Conservation (phyloP, 768 basidiomycete species). For the Cystobasidium onofrii region DNA sequence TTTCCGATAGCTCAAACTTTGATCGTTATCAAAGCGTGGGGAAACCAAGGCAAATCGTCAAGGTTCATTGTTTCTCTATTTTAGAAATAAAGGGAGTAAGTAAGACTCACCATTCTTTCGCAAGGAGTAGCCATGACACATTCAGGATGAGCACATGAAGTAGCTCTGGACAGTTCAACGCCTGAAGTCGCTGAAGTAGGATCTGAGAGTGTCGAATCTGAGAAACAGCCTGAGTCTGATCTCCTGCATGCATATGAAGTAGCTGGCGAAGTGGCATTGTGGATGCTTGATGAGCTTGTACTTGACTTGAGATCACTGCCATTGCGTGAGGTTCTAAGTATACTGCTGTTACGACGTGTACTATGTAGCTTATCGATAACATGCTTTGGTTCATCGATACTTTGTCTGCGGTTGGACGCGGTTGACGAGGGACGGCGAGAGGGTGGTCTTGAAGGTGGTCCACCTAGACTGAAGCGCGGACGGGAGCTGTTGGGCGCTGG, state of each 20-base stretch:
- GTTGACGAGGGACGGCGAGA: background rate
- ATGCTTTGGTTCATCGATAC: too few species aligned
- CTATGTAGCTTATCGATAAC: too few species aligned
- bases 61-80: too few species aligned
- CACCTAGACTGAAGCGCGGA: background rate
- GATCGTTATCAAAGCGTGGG: too few species aligned
- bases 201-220: background rate
- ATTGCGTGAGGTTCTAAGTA: too few species aligned
- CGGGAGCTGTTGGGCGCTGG: background rate
- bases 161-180: background rate
- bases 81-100: too few species aligned
- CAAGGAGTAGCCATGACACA: constrained; percentile 1
- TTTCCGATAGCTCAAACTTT: background rate
- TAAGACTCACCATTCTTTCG: background rate
- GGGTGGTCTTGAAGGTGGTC: background rate
- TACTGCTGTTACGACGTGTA: too few species aligned
- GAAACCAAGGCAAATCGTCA: too few species aligned
- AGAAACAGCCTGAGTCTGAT: background rate
- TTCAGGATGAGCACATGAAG: background rate
- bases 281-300: background rate
- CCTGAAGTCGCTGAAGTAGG: background rate
- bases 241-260: background rate
- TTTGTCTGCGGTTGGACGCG: background rate
- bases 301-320: background rate
- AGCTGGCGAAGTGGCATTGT: background rate